phyloP scores from a whole-genome alignment of 2,329 filamentous ascomycete genomes.

The Coleophoma crateriformis region DNA sequence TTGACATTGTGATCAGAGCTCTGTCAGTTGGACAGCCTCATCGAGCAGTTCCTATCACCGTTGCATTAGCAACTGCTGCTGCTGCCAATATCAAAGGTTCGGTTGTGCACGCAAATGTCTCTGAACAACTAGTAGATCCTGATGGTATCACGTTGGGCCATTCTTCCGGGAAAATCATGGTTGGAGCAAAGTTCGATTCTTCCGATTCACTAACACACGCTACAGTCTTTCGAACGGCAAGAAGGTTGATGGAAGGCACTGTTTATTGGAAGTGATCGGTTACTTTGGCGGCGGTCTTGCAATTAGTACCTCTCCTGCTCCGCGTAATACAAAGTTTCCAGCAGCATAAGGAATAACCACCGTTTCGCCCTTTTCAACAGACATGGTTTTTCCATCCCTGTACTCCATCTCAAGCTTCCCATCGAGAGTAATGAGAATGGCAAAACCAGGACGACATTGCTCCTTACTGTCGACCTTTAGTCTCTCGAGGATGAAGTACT shows the following conservation, averaged over 20 bases:
- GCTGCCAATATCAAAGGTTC: constrained; percentile 39
- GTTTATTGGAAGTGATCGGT: constrained; percentile 31
- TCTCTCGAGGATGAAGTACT: constrained; percentile 1
- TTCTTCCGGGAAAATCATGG: constrained; percentile 38
- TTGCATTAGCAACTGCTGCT: constrained; percentile 42
- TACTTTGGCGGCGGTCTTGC: background rate
- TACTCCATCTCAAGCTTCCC: background rate
- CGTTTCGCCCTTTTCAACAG: background rate
- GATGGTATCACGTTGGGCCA: constrained; percentile 36
- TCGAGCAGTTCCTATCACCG: constrained; percentile 49
- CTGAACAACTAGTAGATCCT: constrained; percentile 18
- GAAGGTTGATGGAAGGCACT: constrained; percentile 39
- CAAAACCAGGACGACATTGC: constrained; percentile 1
- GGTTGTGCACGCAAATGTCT: constrained; percentile 27
- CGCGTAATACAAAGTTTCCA: background rate
- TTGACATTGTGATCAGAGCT: constrained; percentile 39
- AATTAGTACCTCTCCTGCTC: background rate
- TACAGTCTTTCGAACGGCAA: constrained; percentile 41
- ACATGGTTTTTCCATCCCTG: background rate
- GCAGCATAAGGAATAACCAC: background rate
- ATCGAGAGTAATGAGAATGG: background rate
- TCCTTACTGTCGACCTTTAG: background rate
- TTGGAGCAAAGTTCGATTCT: constrained; percentile 32
- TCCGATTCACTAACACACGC: constrained; percentile 29
- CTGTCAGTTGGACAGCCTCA: constrained; percentile 52